phyloP scores from a whole-genome alignment of 257 asterid species.

The Solanum chiquidenum region DNA sequence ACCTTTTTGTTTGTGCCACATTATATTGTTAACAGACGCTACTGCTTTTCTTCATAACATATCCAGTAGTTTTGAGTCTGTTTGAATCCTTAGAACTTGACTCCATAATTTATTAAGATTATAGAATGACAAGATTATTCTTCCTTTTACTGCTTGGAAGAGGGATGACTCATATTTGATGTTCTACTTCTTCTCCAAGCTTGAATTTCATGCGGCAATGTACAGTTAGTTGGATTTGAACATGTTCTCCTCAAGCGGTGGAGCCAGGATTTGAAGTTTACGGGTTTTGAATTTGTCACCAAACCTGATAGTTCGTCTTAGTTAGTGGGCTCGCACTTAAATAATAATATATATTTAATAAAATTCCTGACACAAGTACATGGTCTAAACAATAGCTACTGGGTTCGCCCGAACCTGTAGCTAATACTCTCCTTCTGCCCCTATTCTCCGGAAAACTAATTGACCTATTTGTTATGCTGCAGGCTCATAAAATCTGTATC shows the following conservation, averaged over 20 bases:
- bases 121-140: background rate
- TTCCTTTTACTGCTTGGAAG: background rate
- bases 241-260: no score
- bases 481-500: slow-evolving; percentile 77
- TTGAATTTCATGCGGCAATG: background rate
- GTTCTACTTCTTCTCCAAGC: background rate
- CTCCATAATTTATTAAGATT: background rate
- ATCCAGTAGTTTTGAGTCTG: background rate
- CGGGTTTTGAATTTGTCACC: background rate
- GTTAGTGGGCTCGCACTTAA: background rate
- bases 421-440: background rate
- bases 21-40: background rate
- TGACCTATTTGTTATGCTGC: background rate
- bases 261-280: background rate
- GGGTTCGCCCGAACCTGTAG: background rate
- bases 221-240: no score
- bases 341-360: no score
- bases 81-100: background rate
- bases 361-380: no score
- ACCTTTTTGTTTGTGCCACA: background rate
- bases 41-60: background rate
- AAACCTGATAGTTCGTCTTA: background rate
- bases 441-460: background rate
- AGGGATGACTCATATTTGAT: background rate
- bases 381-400: no score